Percentiles rank a stretch among this genome's conserved stretches.
Conservation (phyloP, 2,329 filamentous ascomycete genomes). For the Penicillium polonicum region DNA sequence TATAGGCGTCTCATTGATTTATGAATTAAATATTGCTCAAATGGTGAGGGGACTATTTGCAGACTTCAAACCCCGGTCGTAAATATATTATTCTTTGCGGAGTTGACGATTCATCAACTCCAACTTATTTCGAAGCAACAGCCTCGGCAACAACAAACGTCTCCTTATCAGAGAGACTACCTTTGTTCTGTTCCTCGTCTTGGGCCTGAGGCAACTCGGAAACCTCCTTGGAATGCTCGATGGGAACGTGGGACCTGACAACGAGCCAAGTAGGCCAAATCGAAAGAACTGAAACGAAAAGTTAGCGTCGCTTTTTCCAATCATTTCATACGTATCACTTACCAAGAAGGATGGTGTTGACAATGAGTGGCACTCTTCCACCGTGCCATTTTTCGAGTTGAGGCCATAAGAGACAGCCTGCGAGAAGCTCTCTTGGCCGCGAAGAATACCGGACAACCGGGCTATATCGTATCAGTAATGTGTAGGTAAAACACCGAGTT, state of each 20-base stretch:
- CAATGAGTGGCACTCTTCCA: slow-evolving; percentile 42
- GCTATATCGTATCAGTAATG: slow-evolving; percentile 18
- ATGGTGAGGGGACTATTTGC: not conserved
- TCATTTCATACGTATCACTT: not conserved
- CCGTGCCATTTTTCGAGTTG: slow-evolving; percentile 47
- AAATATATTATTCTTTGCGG: not conserved
- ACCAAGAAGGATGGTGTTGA: slow-evolving; percentile 41
- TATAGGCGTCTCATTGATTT: not conserved
- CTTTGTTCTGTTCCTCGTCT: slow-evolving; percentile 18
- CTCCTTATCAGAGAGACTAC: not conserved
- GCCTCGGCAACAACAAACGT: not conserved
- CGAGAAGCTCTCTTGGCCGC: slow-evolving; percentile 48
- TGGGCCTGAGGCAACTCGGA: not conserved
- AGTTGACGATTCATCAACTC: not conserved
- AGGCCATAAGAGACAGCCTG: slow-evolving; percentile 47
- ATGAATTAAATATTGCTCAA: not conserved
- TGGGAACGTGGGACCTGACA: slow-evolving; percentile 20
- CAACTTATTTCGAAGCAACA: not conserved
- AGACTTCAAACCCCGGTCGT: not conserved
- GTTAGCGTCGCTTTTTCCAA: not conserved
- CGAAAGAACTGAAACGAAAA: slow-evolving; percentile 18
- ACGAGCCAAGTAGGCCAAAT: slow-evolving; percentile 32
- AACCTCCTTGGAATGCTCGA: slow-evolving; percentile 18
- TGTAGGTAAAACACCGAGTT: not conserved
- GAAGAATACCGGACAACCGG: slow-evolving; percentile 45